Percentiles rank a stretch among this genome's conserved stretches.
phyloP scores from a whole-genome alignment of 805 yeast species.

The Debaryomyces prosopidis region DNA sequence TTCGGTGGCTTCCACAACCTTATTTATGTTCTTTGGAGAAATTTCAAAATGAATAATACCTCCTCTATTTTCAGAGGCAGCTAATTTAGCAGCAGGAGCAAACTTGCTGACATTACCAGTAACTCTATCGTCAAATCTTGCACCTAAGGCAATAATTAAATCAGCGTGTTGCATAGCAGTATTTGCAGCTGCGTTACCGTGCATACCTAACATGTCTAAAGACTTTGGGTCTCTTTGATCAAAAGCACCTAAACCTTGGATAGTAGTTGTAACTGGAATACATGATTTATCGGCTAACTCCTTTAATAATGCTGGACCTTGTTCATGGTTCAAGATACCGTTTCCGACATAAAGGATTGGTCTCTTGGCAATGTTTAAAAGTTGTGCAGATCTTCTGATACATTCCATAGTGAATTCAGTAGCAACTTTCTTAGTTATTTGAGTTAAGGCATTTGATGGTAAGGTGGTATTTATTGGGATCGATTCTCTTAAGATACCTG shows the following conservation, averaged over 20 bases:
- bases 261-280: slow-evolving; percentile 94
- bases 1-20: slow-evolving; percentile 94
- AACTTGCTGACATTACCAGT: slow-evolving; percentile 83
- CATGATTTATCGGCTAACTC: slow-evolving; percentile 87
- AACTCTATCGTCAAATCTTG: slow-evolving; percentile 98
- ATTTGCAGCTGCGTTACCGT: slow-evolving; percentile 94
- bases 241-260: slow-evolving; percentile 92
- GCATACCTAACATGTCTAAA: slow-evolving; percentile 97
- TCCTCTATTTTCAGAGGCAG: slow-evolving; percentile 86
- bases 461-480: slow-evolving; percentile 80
- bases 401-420: slow-evolving; percentile 75
- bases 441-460: slow-evolving; percentile 70
- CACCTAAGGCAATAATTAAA: slow-evolving; percentile 90
- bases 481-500: slow-evolving; percentile 80
- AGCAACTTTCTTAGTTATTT: slow-evolving; percentile 67
- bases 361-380: slow-evolving; percentile 79
- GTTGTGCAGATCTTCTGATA: slow-evolving; percentile 71
- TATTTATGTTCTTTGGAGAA: slow-evolving; percentile 94
- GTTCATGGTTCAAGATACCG: slow-evolving; percentile 77
- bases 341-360: slow-evolving; percentile 92
- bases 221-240: slow-evolving; percentile 91
- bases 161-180: slow-evolving; percentile 93
- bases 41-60: slow-evolving; percentile 97
- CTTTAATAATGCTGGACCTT: slow-evolving; percentile 76
- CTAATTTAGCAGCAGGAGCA: slow-evolving; percentile 91